Conservation (phyloP, 1,284 basidiomycete species). For the Naganishia sp. region DNA sequence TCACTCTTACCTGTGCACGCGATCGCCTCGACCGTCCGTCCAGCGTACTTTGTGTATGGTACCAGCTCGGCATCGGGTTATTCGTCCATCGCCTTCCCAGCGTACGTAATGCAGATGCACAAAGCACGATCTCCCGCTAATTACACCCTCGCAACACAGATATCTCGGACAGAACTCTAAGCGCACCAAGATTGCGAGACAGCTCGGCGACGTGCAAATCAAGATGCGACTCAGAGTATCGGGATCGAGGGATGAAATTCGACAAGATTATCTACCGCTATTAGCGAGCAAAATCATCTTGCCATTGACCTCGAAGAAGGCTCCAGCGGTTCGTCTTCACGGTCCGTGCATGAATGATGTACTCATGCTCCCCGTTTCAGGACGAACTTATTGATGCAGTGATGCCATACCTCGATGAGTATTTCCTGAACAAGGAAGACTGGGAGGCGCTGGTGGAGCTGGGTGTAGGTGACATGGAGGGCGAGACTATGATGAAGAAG, state of each 20-base stretch:
- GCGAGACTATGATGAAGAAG: constrained; percentile 75
- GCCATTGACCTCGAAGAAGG: constrained; percentile 65
- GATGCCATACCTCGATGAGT: constrained; percentile 88
- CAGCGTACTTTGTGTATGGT: constrained; percentile 80
- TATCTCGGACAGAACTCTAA: constrained; percentile 99
- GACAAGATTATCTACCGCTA: constrained; percentile 86
- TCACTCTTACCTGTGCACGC: constrained; percentile 91
- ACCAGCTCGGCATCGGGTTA: constrained; percentile 39
- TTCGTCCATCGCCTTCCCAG: constrained; percentile 9
- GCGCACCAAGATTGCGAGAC: constrained; percentile 74
- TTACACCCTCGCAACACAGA: constrained; percentile 54
- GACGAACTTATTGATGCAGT: constrained; percentile 71
- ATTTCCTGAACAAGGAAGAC: constrained; percentile 89
- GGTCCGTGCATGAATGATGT: constrained; percentile 9
- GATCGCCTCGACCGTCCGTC: constrained; percentile 81
- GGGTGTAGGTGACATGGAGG: constrained; percentile 77
- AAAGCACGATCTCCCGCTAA: constrained; percentile 15
- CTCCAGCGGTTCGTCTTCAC: constrained; percentile 56
- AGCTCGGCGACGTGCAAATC: constrained; percentile 86
- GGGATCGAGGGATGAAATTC: constrained; percentile 82
- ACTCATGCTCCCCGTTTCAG: constrained; percentile 54
- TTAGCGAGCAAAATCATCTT: constrained; percentile 75
- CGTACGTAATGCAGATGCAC: constrained; percentile 8
- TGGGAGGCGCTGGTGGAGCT: constrained; percentile 95
- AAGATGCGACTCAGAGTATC: constrained; percentile 92